Percentiles rank a stretch among this genome's conserved stretches.
Evolutionary conservation across 164 flowering plant species (phyloP).

Genomic region (Berberis vulgaris): DNA sequence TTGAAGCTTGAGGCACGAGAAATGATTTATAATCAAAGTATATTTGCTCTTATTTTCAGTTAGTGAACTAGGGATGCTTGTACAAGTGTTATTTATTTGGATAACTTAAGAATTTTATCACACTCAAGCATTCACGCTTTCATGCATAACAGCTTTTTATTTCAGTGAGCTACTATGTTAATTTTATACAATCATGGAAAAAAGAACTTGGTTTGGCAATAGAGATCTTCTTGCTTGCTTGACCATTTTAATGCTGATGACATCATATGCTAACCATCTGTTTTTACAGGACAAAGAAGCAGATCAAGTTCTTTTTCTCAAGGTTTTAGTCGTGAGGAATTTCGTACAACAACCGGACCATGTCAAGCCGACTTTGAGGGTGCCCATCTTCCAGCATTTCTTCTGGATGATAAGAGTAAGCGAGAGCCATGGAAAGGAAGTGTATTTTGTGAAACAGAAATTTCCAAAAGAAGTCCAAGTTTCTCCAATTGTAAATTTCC

Average conservation of each 20-base stretch:
- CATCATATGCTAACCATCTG: neutral
- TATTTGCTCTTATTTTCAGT: too few species aligned
- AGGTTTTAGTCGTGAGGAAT: conserved; percentile 11
- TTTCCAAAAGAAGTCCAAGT: conserved; percentile 23
- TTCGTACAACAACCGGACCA: conserved; percentile 13
- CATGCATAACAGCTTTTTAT: too few species aligned
- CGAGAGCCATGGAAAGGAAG: conserved; percentile 17
- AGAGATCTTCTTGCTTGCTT: neutral
- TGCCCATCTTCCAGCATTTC: conserved; percentile 17
- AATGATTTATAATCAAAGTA: too few species aligned
- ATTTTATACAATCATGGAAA: neutral
- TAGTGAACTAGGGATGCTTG: neutral
- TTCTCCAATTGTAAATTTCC: conserved; percentile 2
- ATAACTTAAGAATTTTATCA: too few species aligned
- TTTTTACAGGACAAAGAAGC: conserved; percentile 29
- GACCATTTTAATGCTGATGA: neutral
- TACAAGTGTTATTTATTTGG: neutral
- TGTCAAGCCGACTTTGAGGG: conserved; percentile 15
- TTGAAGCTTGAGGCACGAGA: too few species aligned
- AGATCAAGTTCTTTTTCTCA: conserved; percentile 4
- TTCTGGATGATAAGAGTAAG: conserved; percentile 15
- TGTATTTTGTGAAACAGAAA: conserved; percentile 30
- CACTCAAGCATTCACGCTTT: too few species aligned
- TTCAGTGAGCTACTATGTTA: too few species aligned
- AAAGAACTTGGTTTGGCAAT: neutral